Percentiles rank a stretch among this genome's conserved stretches.
phyloP scores from a whole-genome alignment of 1,284 basidiomycete genomes.

The Malassezia sympodialis region DNA sequence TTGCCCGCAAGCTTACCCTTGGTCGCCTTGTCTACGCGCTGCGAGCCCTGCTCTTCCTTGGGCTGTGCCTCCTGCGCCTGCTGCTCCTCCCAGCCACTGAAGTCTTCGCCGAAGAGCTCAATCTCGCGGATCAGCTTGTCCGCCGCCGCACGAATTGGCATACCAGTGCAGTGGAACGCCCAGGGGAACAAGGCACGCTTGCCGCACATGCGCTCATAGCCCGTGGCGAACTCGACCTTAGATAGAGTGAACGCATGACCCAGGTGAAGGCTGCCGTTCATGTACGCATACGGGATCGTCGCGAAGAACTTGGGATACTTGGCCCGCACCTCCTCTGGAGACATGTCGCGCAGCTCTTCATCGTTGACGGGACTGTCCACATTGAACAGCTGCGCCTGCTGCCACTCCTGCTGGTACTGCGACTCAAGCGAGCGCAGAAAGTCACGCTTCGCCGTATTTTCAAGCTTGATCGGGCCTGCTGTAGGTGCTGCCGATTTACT shows the following conservation, averaged over 20 bases:
- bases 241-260: slow-evolving; percentile 98
- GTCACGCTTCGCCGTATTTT: slow-evolving; percentile 76
- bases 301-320: slow-evolving; percentile 94
- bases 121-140: slow-evolving; percentile 98
- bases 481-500: slow-evolving; percentile 22
- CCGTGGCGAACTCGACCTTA: slow-evolving; percentile 93
- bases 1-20: slow-evolving; percentile 94
- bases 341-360: slow-evolving; percentile 27
- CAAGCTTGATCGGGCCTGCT: slow-evolving; percentile 47
- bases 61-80: slow-evolving; percentile 15
- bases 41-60: slow-evolving; percentile 2
- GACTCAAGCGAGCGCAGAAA: slow-evolving; percentile 70
- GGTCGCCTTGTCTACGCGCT: slow-evolving; percentile 61
- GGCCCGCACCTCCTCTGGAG: slow-evolving; percentile 49
- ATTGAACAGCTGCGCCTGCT: slow-evolving; percentile 59
- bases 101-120: slow-evolving; percentile 85
- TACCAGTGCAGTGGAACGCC: slow-evolving; percentile 90
- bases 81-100: slow-evolving; percentile 58
- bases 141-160: slow-evolving; percentile 96
- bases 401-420: slow-evolving; percentile 73
- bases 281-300: slow-evolving; percentile 75
- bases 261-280: slow-evolving; percentile 94
- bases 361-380: slow-evolving; percentile 60
- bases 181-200: slow-evolving; percentile 86
- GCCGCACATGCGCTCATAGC: slow-evolving; percentile 89